A percentile compares a stretch with the other conserved stretches of the same genome.
phyloP scores from a whole-genome alignment of 2,329 filamentous ascomycete genomes.

The Didymellaceae sp. region DNA sequence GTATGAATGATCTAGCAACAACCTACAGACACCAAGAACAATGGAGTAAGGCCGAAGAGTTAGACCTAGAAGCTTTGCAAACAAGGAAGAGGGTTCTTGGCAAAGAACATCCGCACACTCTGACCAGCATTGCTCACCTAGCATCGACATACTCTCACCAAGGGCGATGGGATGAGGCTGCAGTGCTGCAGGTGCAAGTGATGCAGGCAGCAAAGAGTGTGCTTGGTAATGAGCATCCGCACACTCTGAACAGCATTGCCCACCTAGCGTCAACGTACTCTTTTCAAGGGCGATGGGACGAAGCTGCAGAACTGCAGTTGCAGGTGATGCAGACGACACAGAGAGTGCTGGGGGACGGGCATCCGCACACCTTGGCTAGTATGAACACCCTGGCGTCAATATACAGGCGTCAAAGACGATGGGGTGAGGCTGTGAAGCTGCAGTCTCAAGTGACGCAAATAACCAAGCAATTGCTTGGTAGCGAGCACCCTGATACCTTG shows the following conservation, averaged over 20 bases:
- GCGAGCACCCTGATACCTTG: background rate
- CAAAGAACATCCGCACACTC: background rate
- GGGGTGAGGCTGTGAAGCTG: background rate
- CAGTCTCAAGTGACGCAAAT: background rate
- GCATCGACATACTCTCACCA: background rate
- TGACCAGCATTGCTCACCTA: background rate
- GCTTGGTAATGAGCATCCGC: background rate
- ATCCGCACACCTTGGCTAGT: slow-evolving; percentile 18
- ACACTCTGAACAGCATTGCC: background rate
- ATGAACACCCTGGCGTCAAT: background rate
- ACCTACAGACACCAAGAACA: background rate
- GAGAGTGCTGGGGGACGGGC: background rate
- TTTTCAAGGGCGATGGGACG: background rate
- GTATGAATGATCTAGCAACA: background rate
- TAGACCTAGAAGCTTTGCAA: background rate
- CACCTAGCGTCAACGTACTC: background rate
- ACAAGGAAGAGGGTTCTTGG: background rate
- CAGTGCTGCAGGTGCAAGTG: slow-evolving; percentile 15
- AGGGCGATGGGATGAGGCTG: background rate
- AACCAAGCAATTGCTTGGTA: background rate
- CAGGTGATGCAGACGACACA: background rate
- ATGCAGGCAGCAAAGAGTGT: background rate
- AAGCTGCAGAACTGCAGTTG: background rate
- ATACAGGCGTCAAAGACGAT: background rate
- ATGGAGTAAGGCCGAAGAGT: background rate